Evolutionary conservation across 2,329 filamentous ascomycete species (phyloP), one percentile per base, ranked within the genome.

Genomic region (Neonectria ditissima): DNA sequence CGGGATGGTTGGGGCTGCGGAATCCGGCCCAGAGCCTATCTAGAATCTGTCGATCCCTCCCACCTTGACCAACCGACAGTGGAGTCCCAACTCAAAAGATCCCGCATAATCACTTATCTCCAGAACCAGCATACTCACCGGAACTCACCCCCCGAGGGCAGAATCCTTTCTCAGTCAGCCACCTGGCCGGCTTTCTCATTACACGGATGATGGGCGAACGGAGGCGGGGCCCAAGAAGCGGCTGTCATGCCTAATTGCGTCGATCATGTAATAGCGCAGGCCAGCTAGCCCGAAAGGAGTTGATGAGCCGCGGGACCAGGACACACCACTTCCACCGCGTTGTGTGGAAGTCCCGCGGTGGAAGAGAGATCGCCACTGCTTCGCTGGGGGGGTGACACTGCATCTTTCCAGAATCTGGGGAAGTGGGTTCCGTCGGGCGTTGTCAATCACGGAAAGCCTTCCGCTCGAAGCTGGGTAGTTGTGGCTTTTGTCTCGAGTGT

Each of bases 1-100:
- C 43, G 55, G 54, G 55, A 44, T 16, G 26, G 53, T 53, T 53
- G 37, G 55, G 45, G 34, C 43, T 45, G 34, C 50, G 43, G 50
- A 54, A 50, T 34, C 48, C 55, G 55, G 55, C 55, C 43, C 41
- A 47, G 43, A 58, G 60, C 60, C 60, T 63, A 63, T 63, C 60
- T 59, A 34, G 51, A 50, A 54, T 32, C 47, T 48, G 60, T 59
- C 60, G 60, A 63, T 63, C 60, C 55, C 55, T 58, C 60, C 60
- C 55, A 52, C 57, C 48, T 45, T 57, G 43, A 55, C 50, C 51
- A 63, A 51, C 48, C 50, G 60, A 54, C 24, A 18, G 59, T 52
- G 59, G 59, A 62, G 54, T 53, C 43, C 43, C 22, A 45, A 32
- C 28, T 50, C 59, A 57, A 62, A 62, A 62, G 54, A 50, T 62